These are phyloP conservation scores for Cubamyces sp. DNA, from an alignment of 768 basidiomycete genomes.

Conservation along the genomic window DNA sequence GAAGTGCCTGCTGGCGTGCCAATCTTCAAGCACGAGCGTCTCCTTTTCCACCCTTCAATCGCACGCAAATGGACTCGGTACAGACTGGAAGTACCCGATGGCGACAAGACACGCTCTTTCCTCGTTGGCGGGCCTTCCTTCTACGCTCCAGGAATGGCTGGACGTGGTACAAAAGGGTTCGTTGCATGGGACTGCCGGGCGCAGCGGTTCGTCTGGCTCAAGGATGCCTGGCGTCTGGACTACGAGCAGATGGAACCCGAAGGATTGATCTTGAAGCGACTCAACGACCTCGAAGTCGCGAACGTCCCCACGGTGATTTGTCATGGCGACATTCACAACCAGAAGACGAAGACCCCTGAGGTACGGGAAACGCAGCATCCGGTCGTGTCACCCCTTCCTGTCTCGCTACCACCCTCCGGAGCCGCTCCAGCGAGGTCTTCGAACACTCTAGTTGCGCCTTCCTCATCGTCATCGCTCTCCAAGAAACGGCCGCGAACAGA, in stretches of 20 bases:
- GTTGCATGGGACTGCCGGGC: conserved; percentile 11
- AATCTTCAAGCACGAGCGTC: too few relatives aligned
- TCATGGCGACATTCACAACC: conserved; percentile 3
- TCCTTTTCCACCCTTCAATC: too few relatives aligned
- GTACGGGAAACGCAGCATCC: not conserved
- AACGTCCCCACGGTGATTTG: conserved; percentile 3
- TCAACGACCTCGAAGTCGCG: not conserved
- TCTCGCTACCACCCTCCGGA: not conserved
- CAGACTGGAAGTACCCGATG: too few relatives aligned
- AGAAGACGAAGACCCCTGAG: not conserved
- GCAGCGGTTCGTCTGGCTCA: not conserved
- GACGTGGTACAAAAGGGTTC: conserved; percentile 16
- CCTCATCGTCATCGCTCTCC: not conserved
- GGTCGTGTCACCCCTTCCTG: not conserved
- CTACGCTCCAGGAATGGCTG: not conserved
- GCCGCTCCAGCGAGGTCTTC: not conserved
- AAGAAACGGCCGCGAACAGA: not conserved
- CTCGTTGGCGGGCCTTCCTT: too few relatives aligned
- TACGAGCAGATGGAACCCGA: conserved; percentile 2
- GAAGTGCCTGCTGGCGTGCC: too few relatives aligned
- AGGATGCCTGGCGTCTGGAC: conserved; percentile 11
- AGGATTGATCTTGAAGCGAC: not conserved
- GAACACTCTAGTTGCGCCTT: not conserved
- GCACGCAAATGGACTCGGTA: too few relatives aligned
- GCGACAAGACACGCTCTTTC: too few relatives aligned